Evolutionary conservation across 2,329 filamentous ascomycete species (phyloP).

Genomic region (Xylaria hypoxylon): DNA sequence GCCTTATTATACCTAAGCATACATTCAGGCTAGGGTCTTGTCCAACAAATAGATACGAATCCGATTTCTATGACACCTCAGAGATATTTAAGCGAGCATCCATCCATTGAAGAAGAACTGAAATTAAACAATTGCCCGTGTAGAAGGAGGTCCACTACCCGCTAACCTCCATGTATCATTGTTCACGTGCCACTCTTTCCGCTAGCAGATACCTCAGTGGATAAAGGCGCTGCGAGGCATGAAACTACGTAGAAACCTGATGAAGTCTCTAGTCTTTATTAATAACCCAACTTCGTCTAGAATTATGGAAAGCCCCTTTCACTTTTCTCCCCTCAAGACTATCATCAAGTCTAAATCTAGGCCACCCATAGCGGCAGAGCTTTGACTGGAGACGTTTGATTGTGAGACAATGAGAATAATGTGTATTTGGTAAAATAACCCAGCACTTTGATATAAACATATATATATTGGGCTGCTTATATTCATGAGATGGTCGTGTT

Average conservation of each 20-base stretch:
- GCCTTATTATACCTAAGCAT: neutral
- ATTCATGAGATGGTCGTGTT: neutral
- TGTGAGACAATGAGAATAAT: slow-evolving; percentile 1
- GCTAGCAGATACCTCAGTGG: neutral
- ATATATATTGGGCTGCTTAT: neutral
- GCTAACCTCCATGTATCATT: neutral
- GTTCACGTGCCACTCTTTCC: neutral
- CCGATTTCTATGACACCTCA: neutral
- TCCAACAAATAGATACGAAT: slow-evolving; percentile 2
- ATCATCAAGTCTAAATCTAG: neutral
- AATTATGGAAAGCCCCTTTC: neutral
- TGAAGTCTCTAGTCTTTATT: neutral
- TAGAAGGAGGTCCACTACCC: neutral
- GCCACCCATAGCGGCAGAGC: neutral
- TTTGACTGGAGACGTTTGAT: neutral
- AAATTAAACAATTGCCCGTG: neutral
- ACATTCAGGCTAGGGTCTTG: slow-evolving; percentile 3
- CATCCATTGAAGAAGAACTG: neutral
- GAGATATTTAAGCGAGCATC: neutral
- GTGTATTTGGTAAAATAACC: neutral
- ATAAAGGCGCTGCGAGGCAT: neutral
- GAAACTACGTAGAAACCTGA: slow-evolving; percentile 3
- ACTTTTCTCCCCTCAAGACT: neutral
- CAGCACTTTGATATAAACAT: neutral
- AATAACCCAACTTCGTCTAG: neutral